phyloP scores from a whole-genome alignment of 2,329 filamentous ascomycete genomes.

The Phoma sp. region DNA sequence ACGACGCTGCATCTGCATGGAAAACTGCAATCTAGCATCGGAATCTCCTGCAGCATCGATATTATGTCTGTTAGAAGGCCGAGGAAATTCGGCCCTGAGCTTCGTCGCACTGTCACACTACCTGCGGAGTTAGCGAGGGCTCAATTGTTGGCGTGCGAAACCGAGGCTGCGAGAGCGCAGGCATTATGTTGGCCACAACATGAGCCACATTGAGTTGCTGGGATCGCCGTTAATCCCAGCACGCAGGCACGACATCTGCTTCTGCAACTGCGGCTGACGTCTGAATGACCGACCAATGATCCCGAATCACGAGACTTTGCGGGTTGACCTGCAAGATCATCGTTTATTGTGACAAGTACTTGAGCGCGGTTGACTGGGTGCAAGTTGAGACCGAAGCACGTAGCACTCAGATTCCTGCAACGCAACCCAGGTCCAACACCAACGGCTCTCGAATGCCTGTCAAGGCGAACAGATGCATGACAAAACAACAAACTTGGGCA shows the following conservation, averaged over 20 bases:
- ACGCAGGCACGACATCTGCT: conserved; percentile 32
- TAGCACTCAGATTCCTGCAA: not conserved
- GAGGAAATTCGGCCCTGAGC: conserved; percentile 18
- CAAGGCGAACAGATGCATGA: conserved; percentile 5
- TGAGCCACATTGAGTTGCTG: conserved; percentile 45
- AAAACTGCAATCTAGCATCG: conserved; percentile 20
- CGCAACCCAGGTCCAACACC: not conserved
- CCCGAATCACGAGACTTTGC: not conserved
- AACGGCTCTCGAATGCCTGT: conserved; percentile 2
- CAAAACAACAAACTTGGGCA: conserved; percentile 4
- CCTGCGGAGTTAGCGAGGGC: conserved; percentile 3
- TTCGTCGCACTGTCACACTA: conserved; percentile 23
- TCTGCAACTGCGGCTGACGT: conserved; percentile 36
- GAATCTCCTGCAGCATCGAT: conserved; percentile 23
- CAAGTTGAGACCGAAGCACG: not conserved
- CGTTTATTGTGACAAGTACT: conserved; percentile 24
- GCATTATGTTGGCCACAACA: conserved; percentile 34
- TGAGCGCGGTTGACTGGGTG: conserved; percentile 2
- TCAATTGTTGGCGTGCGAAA: conserved; percentile 16
- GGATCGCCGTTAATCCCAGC: conserved; percentile 47
- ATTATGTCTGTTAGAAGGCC: conserved; percentile 11
- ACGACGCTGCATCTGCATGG: conserved; percentile 14
- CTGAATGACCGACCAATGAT: conserved; percentile 17
- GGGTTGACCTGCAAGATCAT: conserved; percentile 14
- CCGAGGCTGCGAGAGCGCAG: conserved; percentile 22